Conservation (phyloP, 2,329 filamentous ascomycete genomes). For the Dichotomopilus funicola region DNA sequence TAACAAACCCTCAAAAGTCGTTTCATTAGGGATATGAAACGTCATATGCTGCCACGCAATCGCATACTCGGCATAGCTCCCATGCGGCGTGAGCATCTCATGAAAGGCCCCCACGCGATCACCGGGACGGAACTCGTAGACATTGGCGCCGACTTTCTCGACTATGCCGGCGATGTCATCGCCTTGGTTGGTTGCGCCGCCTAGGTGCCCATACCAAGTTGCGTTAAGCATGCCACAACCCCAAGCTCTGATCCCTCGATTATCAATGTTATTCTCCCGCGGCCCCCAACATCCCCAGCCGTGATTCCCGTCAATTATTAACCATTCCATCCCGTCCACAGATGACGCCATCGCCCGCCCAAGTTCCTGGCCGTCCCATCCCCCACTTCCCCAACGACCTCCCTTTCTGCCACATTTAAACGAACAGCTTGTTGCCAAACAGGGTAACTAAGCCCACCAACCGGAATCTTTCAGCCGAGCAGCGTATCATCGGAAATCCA, state of each 20-base stretch:
- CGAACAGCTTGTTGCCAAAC: neutral
- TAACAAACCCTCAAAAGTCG: slow-evolving; percentile 30
- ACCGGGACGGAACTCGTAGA: slow-evolving; percentile 51
- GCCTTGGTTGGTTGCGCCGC: slow-evolving; percentile 37
- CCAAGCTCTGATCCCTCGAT: neutral
- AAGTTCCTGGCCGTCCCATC: neutral
- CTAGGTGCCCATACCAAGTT: slow-evolving; percentile 2
- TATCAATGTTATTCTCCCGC: neutral
- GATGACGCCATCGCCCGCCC: slow-evolving; percentile 2
- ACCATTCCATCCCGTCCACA: neutral
- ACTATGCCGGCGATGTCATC: slow-evolving; percentile 52
- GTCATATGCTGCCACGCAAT: slow-evolving; percentile 36
- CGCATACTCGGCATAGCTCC: slow-evolving; percentile 38
- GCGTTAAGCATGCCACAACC: too few species aligned
- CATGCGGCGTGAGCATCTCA: slow-evolving; percentile 30
- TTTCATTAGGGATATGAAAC: slow-evolving; percentile 34
- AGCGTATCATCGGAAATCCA: neutral
- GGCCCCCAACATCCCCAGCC: neutral
- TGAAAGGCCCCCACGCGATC: slow-evolving; percentile 53
- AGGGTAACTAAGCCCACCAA: neutral
- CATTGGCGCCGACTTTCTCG: slow-evolving; percentile 46
- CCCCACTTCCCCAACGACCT: too few species aligned
- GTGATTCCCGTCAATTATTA: too few species aligned
- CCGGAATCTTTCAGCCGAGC: neutral
- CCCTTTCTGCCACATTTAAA: neutral